phyloP scores from a whole-genome alignment of 768 basidiomycete genomes.

The Lentinula raphanica region DNA sequence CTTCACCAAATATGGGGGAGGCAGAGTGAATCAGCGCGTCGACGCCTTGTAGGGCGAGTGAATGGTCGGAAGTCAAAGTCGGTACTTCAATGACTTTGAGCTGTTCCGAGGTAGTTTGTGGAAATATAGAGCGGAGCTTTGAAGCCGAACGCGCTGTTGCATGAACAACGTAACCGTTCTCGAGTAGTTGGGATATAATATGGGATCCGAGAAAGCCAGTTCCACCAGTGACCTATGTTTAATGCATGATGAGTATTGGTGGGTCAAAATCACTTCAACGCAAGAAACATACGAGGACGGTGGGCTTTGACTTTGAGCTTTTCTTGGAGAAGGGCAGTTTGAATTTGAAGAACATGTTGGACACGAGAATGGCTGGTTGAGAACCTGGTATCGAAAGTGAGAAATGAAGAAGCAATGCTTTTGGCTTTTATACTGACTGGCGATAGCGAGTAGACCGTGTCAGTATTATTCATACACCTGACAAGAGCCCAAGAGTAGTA shows the following conservation, averaged over 20 bases:
- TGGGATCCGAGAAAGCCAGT: conserved; percentile 6
- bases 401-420: background rate
- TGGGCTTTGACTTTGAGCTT: background rate
- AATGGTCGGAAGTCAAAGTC: conserved; percentile 7
- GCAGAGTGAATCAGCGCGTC: conserved; percentile 8
- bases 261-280: no score
- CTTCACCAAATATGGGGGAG: background rate
- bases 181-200: conserved; percentile 3
- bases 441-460: background rate
- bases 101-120: conserved; percentile 1
- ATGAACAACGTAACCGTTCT: conserved; percentile 5
- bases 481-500: background rate
- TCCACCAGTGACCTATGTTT: conserved; percentile 3
- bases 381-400: background rate
- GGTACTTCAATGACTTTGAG: conserved; percentile 5
- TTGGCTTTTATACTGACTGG: background rate
- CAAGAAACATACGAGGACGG: background rate
- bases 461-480: background rate
- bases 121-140: conserved; percentile 4
- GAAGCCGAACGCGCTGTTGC: conserved; percentile 4
- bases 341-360: background rate
- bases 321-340: background rate
- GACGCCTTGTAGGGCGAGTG: conserved; percentile 14
- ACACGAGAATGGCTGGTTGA: background rate
- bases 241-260: background rate